Evolutionary conservation across 805 yeast genomes (phyloP).

Genomic region (Saccharomycopsis babjevae): DNA sequence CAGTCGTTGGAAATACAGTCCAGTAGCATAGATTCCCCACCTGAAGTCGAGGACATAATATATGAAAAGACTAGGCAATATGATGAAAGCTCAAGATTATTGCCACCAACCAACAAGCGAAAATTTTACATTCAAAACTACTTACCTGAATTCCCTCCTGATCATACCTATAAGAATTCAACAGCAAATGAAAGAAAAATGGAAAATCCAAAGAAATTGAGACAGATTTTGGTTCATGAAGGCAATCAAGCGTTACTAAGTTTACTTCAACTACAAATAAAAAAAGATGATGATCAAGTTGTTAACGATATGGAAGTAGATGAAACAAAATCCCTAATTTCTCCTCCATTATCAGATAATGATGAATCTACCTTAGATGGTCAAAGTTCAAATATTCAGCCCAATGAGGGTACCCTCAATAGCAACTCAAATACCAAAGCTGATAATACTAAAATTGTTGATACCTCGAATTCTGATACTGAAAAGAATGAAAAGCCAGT

Average conservation of each 20-base stretch:
- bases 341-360: slow-evolving; percentile 13
- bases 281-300: slow-evolving; percentile 12
- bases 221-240: slow-evolving; percentile 69
- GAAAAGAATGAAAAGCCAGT: slow-evolving; percentile 4
- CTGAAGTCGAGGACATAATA: slow-evolving; percentile 8
- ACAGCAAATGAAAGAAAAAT: slow-evolving; percentile 53
- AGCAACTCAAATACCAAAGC: neutral
- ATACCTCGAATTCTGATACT: slow-evolving; percentile 8
- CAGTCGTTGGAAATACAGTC: slow-evolving; percentile 1
- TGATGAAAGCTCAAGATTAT: slow-evolving; percentile 27
- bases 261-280: slow-evolving; percentile 32
- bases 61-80: slow-evolving; percentile 10
- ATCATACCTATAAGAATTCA: slow-evolving; percentile 78
- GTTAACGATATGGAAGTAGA: slow-evolving; percentile 8
- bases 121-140: slow-evolving; percentile 53
- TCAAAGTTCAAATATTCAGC: neutral
- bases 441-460: too few species aligned
- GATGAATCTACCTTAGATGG: neutral
- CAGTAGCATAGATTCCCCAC: neutral
- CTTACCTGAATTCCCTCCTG: slow-evolving; percentile 88
- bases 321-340: slow-evolving; percentile 5
- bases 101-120: slow-evolving; percentile 38
- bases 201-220: slow-evolving; percentile 59
- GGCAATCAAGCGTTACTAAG: slow-evolving; percentile 65
- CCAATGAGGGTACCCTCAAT: neutral